Percentiles rank a stretch among this genome's conserved stretches.
phyloP scores from a whole-genome alignment of 257 asterid genomes.

The Solanum tarapatanum region DNA sequence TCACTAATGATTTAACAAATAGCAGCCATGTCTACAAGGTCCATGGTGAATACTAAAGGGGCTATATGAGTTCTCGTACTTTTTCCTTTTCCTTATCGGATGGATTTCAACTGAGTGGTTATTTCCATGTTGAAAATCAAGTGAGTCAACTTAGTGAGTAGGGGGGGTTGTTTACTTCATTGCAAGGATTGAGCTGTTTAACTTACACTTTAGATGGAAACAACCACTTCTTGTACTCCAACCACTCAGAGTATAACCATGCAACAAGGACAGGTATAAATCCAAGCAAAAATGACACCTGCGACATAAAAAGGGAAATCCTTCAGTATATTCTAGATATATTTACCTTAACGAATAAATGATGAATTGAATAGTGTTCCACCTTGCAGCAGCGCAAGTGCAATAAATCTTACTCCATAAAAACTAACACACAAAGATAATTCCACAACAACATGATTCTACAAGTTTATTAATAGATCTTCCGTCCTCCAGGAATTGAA shows the following conservation, averaged over 20 bases:
- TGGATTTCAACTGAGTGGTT: background rate
- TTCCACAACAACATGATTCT: background rate
- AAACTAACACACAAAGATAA: background rate
- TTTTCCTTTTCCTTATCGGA: background rate
- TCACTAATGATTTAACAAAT: background rate
- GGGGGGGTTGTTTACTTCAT: background rate
- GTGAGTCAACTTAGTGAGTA: background rate
- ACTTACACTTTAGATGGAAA: conserved; percentile 63
- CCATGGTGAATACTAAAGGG: background rate
- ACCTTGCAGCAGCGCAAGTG: background rate
- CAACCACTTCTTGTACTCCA: conserved; percentile 62
- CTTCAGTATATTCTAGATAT: background rate
- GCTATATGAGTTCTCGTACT: background rate
- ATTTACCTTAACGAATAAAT: background rate
- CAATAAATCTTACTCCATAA: background rate
- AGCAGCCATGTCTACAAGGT: background rate
- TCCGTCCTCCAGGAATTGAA: background rate
- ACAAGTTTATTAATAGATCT: background rate
- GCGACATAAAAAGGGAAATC: conserved; percentile 11
- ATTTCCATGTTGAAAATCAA: background rate
- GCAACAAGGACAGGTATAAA: conserved; percentile 53
- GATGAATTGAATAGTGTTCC: background rate
- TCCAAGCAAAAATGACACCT: conserved; percentile 94
- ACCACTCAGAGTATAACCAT: conserved; percentile 87
- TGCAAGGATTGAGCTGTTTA: background rate